Percentiles rank a stretch among this genome's conserved stretches.
These are phyloP conservation scores for Oryza rufipogon DNA, from an alignment of 176 grass and related monocot species.

Conservation along the genomic window DNA sequence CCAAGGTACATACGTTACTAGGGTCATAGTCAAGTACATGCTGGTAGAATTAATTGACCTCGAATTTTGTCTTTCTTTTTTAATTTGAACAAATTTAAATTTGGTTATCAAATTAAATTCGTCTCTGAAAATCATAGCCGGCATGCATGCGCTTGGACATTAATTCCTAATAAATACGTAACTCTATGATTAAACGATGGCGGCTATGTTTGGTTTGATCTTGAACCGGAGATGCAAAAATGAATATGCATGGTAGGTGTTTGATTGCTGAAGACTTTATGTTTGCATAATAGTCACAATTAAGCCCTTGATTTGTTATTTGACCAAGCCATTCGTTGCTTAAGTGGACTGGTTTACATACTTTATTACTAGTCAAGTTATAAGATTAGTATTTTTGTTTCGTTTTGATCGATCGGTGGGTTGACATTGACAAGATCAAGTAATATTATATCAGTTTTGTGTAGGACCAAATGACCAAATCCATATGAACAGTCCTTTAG, in stretches of 20 bases:
- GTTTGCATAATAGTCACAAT: background rate
- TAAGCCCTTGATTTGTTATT: conserved; percentile 7
- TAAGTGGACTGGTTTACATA: conserved; percentile 21
- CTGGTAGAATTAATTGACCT: background rate
- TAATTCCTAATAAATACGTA: background rate
- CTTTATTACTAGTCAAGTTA: background rate
- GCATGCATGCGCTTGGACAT: background rate
- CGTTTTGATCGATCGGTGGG: background rate
- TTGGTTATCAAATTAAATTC: background rate
- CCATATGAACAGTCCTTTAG: conserved; percentile 31
- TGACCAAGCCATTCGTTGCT: conserved; percentile 10
- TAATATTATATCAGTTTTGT: background rate
- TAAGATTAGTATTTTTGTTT: background rate
- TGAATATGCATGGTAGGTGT: conserved; percentile 4
- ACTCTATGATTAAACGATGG: background rate
- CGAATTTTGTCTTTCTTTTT: background rate
- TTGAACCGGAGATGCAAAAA: background rate
- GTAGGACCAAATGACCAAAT: background rate
- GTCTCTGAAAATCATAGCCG: background rate
- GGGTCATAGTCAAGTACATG: conserved; percentile 4
- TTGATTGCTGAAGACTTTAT: conserved; percentile 20
- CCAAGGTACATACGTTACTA: background rate
- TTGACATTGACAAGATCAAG: background rate
- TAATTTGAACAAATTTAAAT: background rate
- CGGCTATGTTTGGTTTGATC: background rate